Conservation (phyloP, 2,329 filamentous ascomycete genomes). For the Claviceps cyperi region DNA sequence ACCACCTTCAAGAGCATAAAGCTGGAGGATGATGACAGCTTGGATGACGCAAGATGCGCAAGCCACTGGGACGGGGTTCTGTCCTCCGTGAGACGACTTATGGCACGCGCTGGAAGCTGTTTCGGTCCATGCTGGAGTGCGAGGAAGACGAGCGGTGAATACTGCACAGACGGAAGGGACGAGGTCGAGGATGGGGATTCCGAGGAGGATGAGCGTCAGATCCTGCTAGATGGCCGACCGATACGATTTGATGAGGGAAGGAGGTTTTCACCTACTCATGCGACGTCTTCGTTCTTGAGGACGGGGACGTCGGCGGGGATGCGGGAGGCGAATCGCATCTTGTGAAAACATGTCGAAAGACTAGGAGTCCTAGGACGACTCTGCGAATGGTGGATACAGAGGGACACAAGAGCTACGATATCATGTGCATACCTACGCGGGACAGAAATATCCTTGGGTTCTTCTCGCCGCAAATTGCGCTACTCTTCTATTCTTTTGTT, state of each 20-base stretch:
- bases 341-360: slow-evolving; percentile 7
- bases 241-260: neutral
- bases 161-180: slow-evolving; percentile 13
- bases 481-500: no score
- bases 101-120: neutral
- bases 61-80: neutral
- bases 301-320: slow-evolving; percentile 27
- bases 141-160: slow-evolving; percentile 7
- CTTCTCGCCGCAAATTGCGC: no score
- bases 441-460: no score
- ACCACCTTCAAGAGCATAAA: slow-evolving; percentile 2
- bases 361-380: no score
- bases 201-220: slow-evolving; percentile 11
- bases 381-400: no score
- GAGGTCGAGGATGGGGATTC: slow-evolving; percentile 13
- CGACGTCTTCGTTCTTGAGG: slow-evolving; percentile 25
- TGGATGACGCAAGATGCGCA: slow-evolving; percentile 9
- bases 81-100: neutral
- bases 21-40: slow-evolving; percentile 22
- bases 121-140: slow-evolving; percentile 6
- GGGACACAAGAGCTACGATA: no score
- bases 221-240: slow-evolving; percentile 2
- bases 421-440: no score
- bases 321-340: slow-evolving; percentile 20
- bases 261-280: slow-evolving; percentile 21